Evolutionary conservation across 768 basidiomycete species (phyloP).

Genomic region (Tylopilus rubrobrunneus): DNA sequence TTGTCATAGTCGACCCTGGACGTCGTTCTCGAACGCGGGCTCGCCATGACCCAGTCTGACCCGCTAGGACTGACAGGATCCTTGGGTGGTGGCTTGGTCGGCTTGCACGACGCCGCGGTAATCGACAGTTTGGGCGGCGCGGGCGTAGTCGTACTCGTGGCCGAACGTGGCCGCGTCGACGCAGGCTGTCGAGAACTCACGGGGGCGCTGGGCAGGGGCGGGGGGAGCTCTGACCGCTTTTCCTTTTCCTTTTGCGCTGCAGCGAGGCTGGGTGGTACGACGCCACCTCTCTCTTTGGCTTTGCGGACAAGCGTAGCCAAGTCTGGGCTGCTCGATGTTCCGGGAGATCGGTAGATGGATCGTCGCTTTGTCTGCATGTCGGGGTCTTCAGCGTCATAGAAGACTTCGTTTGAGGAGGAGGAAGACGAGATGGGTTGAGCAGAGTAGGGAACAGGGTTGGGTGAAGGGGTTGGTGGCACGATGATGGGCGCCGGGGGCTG

Average conservation of each 20-base stretch:
- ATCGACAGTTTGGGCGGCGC: constrained; percentile 34
- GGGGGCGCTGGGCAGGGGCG: constrained; percentile 39
- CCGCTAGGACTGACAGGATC: constrained; percentile 33
- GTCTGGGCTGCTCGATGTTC: constrained; percentile 90
- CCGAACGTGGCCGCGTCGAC: constrained; percentile 38
- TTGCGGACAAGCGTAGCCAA: constrained; percentile 83
- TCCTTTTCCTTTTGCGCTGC: constrained; percentile 30
- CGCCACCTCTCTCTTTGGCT: constrained; percentile 65
- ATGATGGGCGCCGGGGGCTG: constrained; percentile 49
- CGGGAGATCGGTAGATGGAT: constrained; percentile 83
- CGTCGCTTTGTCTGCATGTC: constrained; percentile 74
- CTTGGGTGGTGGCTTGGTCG: constrained; percentile 18
- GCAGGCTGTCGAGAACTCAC: constrained; percentile 24
- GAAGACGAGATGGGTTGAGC: constrained; percentile 36
- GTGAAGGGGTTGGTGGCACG: constrained; percentile 67
- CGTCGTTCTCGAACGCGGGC: constrained; percentile 40
- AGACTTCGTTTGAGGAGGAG: constrained; percentile 55
- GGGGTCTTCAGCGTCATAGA: constrained; percentile 61
- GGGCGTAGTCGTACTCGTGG: constrained; percentile 35
- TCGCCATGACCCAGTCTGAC: constrained; percentile 48
- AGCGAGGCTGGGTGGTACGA: constrained; percentile 33
- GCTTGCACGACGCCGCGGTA: constrained; percentile 27
- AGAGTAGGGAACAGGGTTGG: constrained; percentile 35
- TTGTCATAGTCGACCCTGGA: constrained; percentile 45
- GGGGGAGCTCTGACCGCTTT: constrained; percentile 37